Evolutionary conservation across 345 rosid genomes (phyloP).

Genomic region (Camelina neglecta): DNA sequence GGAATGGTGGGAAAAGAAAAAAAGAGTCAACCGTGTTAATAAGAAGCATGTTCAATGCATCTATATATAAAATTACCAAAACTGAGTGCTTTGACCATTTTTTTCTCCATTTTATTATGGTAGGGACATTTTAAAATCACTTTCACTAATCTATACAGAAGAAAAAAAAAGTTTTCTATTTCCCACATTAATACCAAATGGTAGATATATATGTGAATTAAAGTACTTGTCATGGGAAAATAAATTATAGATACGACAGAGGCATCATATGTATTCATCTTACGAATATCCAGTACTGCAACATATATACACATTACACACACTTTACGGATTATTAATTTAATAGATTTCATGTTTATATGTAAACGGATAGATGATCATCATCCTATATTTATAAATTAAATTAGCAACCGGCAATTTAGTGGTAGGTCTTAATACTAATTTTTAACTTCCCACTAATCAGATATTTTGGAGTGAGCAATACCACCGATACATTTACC

Average conservation of each 20-base stretch:
- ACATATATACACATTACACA: too few relatives aligned
- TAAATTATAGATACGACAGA: too few relatives aligned
- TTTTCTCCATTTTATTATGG: slow-evolving; percentile 26
- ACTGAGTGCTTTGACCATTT: slow-evolving; percentile 37
- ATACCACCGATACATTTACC: not conserved
- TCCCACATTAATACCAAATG: slow-evolving; percentile 3
- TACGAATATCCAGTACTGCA: too few relatives aligned
- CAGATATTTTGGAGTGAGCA: slow-evolving; percentile 1
- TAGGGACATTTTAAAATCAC: slow-evolving; percentile 16
- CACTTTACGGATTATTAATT: not conserved
- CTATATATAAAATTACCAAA: slow-evolving; percentile 30
- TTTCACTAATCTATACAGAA: not conserved
- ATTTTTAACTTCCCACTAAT: slow-evolving; percentile 28
- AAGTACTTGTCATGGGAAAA: too few relatives aligned
- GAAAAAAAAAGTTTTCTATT: not conserved
- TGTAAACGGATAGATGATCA: too few relatives aligned
- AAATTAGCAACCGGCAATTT: not conserved
- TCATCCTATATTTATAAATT: not conserved
- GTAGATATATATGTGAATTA: not conserved
- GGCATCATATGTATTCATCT: too few relatives aligned
- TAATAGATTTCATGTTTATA: not conserved
- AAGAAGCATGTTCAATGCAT: slow-evolving; percentile 46
- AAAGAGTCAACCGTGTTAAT: slow-evolving; percentile 38
- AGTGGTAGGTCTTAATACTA: slow-evolving; percentile 21
- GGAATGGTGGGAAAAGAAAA: slow-evolving; percentile 26